Evolutionary conservation across 257 asterid genomes (phyloP), one percentile per base, ranked within the genome.

Genomic region (Orobanche coerulescens): DNA sequence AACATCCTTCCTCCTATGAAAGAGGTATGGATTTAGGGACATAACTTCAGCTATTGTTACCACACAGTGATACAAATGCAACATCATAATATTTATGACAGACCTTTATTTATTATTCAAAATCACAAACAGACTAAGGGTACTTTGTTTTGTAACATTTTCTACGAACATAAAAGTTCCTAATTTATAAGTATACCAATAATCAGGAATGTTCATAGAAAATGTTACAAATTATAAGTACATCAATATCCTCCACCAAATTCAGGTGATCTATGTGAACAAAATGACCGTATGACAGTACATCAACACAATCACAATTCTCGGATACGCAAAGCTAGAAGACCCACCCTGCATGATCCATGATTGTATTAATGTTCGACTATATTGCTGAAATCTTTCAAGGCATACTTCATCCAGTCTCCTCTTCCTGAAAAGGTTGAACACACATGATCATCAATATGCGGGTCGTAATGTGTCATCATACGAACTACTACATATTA

Each of bases 321-420:
- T 20, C 20, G 47, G 22, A 54, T 13, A 13, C 43, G 25, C 18
- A 39, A 49, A 23, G 14, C 4, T 30, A 64, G 64, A 73, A 39
- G 61, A 47, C 54, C 61, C 76, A 83, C 98, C 98, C 80, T 89
- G 97, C 3, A 73, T 63, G 65, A 93, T 93, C 99, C 99, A 93
- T 11, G 97, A 93, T 62, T 93, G 99, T 75, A 93, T 83, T 66
- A 66, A 75, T 40, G 97, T 82, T 55, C 96, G 86, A 79, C 95
- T 84, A 69, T 93, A 93, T 54, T 93, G 94, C 72, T 86, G 85
- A 80, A 67, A 93, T 76, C 89, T 87, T 74, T 93, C 95, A 3
- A 86, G 79, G 71, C 99, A 93, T 36, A 86, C 75, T 75, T 93
- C 95, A 75, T 93, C 99, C 18, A 93, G 81, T 68, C 99, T 86